These are phyloP conservation scores for Coix lacrymajobi DNA, from an alignment of 176 grass and related monocot genomes.

Conservation along the genomic window DNA sequence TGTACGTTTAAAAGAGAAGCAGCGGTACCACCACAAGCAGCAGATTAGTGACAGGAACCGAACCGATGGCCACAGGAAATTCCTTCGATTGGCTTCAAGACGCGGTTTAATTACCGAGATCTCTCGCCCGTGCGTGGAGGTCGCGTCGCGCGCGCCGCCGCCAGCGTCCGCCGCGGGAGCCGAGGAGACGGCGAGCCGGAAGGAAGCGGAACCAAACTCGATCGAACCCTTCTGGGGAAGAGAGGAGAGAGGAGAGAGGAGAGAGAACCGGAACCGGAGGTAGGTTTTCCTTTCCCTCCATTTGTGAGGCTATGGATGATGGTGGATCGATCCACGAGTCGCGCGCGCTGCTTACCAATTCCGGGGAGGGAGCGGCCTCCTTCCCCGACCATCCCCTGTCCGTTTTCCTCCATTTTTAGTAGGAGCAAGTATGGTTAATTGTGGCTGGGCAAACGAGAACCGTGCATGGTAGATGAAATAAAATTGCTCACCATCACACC, in stretches of 20 bases:
- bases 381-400: neutral
- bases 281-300: neutral
- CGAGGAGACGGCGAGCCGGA: neutral
- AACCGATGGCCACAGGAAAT: neutral
- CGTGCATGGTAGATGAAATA: neutral
- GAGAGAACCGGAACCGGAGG: neutral
- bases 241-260: too few species aligned
- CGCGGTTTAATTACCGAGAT: neutral
- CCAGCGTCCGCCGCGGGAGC: neutral
- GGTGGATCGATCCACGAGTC: slow-evolving; percentile 14
- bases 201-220: neutral
- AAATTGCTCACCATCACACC: neutral
- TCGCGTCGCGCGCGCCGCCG: neutral
- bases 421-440: too few species aligned
- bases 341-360: neutral
- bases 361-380: neutral
- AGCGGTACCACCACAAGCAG: neutral
- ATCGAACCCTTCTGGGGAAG: neutral
- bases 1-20: neutral
- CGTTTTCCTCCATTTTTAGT: neutral
- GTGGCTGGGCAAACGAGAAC: neutral
- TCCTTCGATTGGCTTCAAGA: neutral
- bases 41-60: neutral
- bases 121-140: neutral
- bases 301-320: neutral